Evolutionary conservation across 2,329 filamentous ascomycete genomes (phyloP).

Genomic region (Aspergillus glaucus): DNA sequence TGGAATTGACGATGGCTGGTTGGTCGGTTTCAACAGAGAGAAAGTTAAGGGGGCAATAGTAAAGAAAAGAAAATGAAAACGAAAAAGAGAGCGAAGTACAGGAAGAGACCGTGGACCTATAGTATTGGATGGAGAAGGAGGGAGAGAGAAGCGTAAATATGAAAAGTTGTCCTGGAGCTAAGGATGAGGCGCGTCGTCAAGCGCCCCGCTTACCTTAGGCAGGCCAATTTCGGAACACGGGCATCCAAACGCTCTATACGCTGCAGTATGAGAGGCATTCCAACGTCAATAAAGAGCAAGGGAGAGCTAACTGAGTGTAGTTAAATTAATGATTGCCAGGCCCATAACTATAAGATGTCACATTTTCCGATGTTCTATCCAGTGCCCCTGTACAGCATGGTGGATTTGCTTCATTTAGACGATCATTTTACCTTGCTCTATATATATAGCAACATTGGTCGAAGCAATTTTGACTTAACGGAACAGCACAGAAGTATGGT

Average conservation of each 20-base stretch:
- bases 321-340: neutral
- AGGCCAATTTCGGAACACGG: neutral
- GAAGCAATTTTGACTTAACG: neutral
- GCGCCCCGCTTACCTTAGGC: slow-evolving; percentile 6
- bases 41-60: neutral
- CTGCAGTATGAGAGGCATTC: neutral
- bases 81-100: neutral
- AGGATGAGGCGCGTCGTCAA: slow-evolving; percentile 5
- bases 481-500: too few species aligned
- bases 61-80: neutral
- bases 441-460: neutral
- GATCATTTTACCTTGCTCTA: neutral
- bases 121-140: slow-evolving; percentile 1
- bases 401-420: neutral
- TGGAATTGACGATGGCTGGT: neutral
- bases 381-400: neutral
- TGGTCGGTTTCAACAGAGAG: neutral
- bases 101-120: neutral
- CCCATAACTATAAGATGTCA: neutral
- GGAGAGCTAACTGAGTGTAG: neutral
- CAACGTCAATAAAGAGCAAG: neutral
- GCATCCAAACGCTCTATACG: neutral
- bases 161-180: slow-evolving; percentile 18
- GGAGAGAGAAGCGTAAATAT: slow-evolving; percentile 1
- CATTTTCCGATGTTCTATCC: neutral